Conservation (phyloP, 257 asterid genomes). For the Solanum lycopersicoides region DNA sequence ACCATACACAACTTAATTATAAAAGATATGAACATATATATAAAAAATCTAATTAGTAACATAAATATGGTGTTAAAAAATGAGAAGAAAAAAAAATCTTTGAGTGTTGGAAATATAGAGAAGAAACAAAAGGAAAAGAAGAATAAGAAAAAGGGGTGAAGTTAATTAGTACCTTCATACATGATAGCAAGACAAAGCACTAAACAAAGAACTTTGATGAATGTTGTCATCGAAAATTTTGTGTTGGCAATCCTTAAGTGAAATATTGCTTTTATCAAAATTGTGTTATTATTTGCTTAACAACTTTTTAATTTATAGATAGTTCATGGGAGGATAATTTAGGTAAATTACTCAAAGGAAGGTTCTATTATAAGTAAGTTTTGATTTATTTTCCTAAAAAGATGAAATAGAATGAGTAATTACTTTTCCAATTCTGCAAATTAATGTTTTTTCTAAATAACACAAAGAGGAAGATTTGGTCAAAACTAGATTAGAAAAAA, state of each 20-base stretch:
- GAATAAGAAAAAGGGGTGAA: no score
- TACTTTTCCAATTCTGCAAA: neutral
- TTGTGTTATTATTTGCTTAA: neutral
- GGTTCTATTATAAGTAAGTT: neutral
- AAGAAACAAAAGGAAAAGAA: no score
- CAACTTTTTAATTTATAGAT: neutral
- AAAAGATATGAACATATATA: no score
- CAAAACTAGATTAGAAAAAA: neutral
- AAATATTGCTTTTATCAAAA: no score
- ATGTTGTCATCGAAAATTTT: neutral
- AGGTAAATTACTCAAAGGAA: neutral
- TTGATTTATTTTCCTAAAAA: no score
- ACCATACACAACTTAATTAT: no score
- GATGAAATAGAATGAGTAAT: neutral
- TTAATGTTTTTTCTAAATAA: neutral
- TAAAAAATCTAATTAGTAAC: no score
- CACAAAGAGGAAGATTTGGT: neutral
- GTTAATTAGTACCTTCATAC: no score
- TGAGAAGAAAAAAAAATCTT: no score
- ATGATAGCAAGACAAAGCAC: neutral
- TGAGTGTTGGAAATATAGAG: no score
- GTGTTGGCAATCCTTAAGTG: neutral
- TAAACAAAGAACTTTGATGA: neutral
- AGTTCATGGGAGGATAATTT: neutral
- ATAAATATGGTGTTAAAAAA: no score